Conservation (phyloP, 2,329 filamentous ascomycete genomes). For the Ascomycota sp. region DNA sequence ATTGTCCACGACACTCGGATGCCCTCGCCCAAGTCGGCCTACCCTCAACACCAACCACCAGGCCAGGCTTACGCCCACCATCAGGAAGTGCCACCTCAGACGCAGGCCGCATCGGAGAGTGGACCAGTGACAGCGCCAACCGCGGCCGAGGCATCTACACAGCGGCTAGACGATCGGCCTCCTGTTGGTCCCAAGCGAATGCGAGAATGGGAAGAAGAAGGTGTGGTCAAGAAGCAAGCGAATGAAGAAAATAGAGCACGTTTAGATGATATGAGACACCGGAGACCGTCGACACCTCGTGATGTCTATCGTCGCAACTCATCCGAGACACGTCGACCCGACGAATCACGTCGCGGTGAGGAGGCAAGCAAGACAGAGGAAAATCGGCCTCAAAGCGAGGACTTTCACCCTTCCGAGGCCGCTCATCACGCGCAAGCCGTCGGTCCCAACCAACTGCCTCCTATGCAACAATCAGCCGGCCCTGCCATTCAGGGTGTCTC, state of each 20-base stretch:
- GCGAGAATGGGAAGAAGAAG: constrained; percentile 83
- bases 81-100: constrained; percentile 32
- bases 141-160: constrained; percentile 45
- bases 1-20: constrained; percentile 59
- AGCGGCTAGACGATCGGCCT: constrained; percentile 47
- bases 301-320: constrained; percentile 59
- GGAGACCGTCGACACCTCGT: constrained; percentile 56
- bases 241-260: constrained; percentile 76
- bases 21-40: constrained; percentile 77
- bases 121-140: constrained; percentile 24
- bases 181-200: constrained; percentile 61
- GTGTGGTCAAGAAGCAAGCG: constrained; percentile 61
- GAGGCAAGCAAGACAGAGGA: constrained; percentile 33
- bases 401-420: constrained; percentile 80
- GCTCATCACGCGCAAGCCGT: constrained; percentile 51
- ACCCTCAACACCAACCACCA: constrained; percentile 50
- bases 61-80: constrained; percentile 45
- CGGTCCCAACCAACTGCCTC: constrained; percentile 32
- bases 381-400: constrained; percentile 52
- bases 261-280: constrained; percentile 64
- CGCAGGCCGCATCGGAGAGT: constrained; percentile 45
- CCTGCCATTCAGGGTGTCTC: constrained; percentile 27
- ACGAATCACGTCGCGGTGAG: constrained; percentile 41
- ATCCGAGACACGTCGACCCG: constrained; percentile 46
- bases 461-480: constrained; percentile 39